Conservation (phyloP, 768 basidiomycete species). For the Tulasnella sp. region DNA sequence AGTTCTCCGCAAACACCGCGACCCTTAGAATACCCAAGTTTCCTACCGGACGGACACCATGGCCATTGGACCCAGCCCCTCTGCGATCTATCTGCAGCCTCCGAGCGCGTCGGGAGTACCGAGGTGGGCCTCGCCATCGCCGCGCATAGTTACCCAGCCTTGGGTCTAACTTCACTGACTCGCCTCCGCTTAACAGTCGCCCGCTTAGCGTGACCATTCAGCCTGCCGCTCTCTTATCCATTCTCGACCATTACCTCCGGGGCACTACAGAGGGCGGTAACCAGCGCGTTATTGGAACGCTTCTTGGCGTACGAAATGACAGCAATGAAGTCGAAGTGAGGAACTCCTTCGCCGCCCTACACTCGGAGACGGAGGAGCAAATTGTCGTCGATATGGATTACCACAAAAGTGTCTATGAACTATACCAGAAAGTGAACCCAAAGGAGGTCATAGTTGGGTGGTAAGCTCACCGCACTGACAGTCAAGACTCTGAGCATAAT, state of each 20-base stretch:
- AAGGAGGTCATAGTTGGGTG: constrained; percentile 94
- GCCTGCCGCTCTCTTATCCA: constrained; percentile 90
- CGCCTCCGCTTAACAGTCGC: constrained; percentile 51
- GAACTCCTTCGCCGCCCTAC: constrained; percentile 87
- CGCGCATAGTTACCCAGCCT: background rate
- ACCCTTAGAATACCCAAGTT: constrained; percentile 26
- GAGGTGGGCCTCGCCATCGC: constrained; percentile 19
- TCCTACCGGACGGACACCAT: constrained; percentile 25
- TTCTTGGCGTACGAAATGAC: constrained; percentile 78
- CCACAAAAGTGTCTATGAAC: constrained; percentile 89
- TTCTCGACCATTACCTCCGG: constrained; percentile 96
- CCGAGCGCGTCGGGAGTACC: constrained; percentile 1
- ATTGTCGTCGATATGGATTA: constrained; percentile 98
- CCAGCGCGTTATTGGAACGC: constrained; percentile 91
- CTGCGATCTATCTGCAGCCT: constrained; percentile 37
- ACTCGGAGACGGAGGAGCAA: constrained; percentile 89
- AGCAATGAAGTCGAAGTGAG: constrained; percentile 69
- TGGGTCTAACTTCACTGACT: constrained; percentile 5
- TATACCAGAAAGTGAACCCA: constrained; percentile 80
- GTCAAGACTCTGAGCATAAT: background rate
- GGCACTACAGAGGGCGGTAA: constrained; percentile 65
- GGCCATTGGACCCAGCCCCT: constrained; percentile 35
- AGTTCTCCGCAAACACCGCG: constrained; percentile 19
- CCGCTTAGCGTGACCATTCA: constrained; percentile 81
- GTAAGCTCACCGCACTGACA: constrained; percentile 52